Evolutionary conservation across 805 yeast genomes (phyloP).

Genomic region (fission yeast (Schizosaccharomyces pombe)): ASM294v3 CU329670.1:4632501-4633000

Average conservation of each 20-base stretch:
- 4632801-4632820: constrained; percentile 22
- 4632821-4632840: constrained; percentile 30
- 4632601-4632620: no score
- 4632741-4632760: constrained; percentile 45
- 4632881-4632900: constrained; percentile 11
- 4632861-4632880: constrained; percentile 26
- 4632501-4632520: no score
- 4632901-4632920: neutral
- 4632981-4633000: constrained; percentile 32
- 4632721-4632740: constrained; percentile 26
- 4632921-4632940: constrained; percentile 11
- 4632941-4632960: constrained; percentile 25
- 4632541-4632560: no score
- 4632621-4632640: no score
- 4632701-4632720: constrained; percentile 24
- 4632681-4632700: no score
- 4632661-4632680: no score
- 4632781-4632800: constrained; percentile 27
- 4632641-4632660: no score
- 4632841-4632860: constrained; percentile 23
- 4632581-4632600: no score
- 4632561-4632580: no score
- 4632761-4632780: constrained; percentile 37
- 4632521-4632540: no score
- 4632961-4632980: constrained; percentile 34